phyloP scores from a whole-genome alignment of 2,329 filamentous ascomycete species.

The Ceratocystis huliohia region DNA sequence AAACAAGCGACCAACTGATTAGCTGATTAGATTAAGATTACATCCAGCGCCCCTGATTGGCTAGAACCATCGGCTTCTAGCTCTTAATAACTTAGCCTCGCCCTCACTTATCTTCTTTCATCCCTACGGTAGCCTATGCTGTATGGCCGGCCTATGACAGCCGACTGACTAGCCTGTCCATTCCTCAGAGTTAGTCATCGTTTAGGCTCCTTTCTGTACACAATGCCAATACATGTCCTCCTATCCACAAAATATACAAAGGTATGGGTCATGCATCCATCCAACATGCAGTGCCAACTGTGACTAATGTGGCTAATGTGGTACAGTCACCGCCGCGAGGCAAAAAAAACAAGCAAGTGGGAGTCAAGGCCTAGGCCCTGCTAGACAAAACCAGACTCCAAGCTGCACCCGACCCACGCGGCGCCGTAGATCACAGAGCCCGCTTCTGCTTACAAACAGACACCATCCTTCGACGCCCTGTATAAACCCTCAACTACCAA shows the following conservation, averaged over 20 bases:
- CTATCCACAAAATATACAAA: not conserved
- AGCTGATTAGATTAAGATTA: not conserved
- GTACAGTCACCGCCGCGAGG: conserved; percentile 6
- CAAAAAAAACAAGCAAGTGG: not conserved
- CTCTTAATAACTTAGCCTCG: not conserved
- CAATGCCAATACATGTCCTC: too few species aligned
- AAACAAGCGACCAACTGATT: not conserved
- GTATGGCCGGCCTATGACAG: too few species aligned
- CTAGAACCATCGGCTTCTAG: not conserved
- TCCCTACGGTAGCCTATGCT: too few species aligned
- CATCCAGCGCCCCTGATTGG: conserved; percentile 11
- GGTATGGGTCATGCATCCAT: not conserved
- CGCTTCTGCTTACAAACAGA: not conserved
- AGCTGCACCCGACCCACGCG: not conserved
- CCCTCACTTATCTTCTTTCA: not conserved
- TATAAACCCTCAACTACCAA: not conserved
- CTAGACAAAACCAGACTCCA: not conserved
- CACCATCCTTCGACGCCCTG: not conserved
- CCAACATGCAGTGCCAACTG: not conserved
- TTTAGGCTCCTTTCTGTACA: too few species aligned
- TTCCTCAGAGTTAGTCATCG: too few species aligned
- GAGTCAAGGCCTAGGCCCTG: not conserved
- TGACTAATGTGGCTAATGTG: conserved; percentile 16
- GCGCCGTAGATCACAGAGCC: not conserved
- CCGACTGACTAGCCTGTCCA: too few species aligned